A percentile compares a stretch with the other conserved stretches of the same genome.
These are phyloP conservation scores for Naganishia vishniacii DNA, from an alignment of 768 basidiomycete genomes.

Conservation along the genomic window DNA sequence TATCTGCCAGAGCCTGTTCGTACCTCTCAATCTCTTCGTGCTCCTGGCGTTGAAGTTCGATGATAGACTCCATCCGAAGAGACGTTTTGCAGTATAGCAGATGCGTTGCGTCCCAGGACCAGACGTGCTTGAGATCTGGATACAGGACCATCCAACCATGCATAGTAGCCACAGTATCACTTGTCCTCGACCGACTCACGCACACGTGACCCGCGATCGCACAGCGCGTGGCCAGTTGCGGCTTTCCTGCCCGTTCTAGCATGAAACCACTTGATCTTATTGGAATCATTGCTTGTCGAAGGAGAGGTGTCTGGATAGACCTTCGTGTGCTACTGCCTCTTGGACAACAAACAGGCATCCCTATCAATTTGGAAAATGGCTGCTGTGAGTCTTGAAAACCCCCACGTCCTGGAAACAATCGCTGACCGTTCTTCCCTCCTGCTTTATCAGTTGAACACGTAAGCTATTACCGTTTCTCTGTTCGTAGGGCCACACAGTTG, in stretches of 20 bases:
- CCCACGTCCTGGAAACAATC: background rate
- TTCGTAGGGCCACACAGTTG: background rate
- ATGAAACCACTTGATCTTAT: no score
- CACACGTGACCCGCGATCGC: slow-evolving; percentile 9
- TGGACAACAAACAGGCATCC: no score
- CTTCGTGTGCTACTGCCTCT: no score
- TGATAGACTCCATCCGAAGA: slow-evolving; percentile 72
- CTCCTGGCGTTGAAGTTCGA: slow-evolving; percentile 89
- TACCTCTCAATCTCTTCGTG: slow-evolving; percentile 94
- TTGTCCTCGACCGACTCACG: background rate
- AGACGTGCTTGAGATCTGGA: no score
- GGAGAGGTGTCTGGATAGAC: no score
- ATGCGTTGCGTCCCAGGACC: no score
- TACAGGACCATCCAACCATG: no score
- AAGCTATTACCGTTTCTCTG: slow-evolving; percentile 36
- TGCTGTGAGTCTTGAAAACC: background rate
- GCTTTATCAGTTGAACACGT: slow-evolving; percentile 29
- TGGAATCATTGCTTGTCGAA: no score
- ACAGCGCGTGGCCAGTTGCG: background rate
- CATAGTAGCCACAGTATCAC: background rate
- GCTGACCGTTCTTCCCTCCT: slow-evolving; percentile 12
- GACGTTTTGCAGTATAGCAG: background rate
- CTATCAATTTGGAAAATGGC: no score
- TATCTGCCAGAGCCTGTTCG: slow-evolving; percentile 74
- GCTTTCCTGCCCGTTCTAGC: no score